Percentiles rank a stretch among this genome's conserved stretches.
Conservation (phyloP, 192 early-diverging fungal species). For the Coemansia nantahalensis region DNA sequence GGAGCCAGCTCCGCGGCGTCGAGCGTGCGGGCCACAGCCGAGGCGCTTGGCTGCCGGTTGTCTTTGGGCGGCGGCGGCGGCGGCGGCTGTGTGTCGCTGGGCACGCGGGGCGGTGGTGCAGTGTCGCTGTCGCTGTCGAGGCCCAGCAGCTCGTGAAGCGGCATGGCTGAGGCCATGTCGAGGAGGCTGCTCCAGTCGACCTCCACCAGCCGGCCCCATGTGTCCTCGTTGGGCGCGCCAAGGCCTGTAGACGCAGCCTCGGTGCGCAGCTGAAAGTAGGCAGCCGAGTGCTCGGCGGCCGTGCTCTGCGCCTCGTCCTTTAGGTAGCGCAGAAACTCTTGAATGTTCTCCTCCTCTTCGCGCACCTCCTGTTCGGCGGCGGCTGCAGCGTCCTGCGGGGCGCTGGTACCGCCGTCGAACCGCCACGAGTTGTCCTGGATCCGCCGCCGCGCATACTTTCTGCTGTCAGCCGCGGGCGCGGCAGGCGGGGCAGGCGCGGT, state of each 20-base stretch:
- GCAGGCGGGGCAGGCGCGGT: no score
- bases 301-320: slow-evolving; percentile 17
- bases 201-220: slow-evolving; percentile 19
- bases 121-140: slow-evolving; percentile 4
- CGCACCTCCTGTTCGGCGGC: slow-evolving; percentile 1
- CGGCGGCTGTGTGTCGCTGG: not conserved
- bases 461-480: no score
- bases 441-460: slow-evolving; percentile 6
- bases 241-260: slow-evolving; percentile 17
- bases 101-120: not conserved
- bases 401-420: slow-evolving; percentile 7
- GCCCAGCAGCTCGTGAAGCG: slow-evolving; percentile 16
- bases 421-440: slow-evolving; percentile 32
- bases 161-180: not conserved
- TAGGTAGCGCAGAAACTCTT: slow-evolving; percentile 27
- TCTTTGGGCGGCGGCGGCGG: not conserved
- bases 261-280: slow-evolving; percentile 34
- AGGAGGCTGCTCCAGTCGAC: slow-evolving; percentile 18
- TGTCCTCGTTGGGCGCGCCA: slow-evolving; percentile 3
- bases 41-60: not conserved
- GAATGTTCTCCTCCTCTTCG: slow-evolving; percentile 20
- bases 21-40: not conserved
- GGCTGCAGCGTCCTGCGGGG: not conserved
- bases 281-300: slow-evolving; percentile 16
- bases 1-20: slow-evolving; percentile 18